phyloP scores from a whole-genome alignment of 2,329 filamentous ascomycete species.

The Fusarium beomiforme region DNA sequence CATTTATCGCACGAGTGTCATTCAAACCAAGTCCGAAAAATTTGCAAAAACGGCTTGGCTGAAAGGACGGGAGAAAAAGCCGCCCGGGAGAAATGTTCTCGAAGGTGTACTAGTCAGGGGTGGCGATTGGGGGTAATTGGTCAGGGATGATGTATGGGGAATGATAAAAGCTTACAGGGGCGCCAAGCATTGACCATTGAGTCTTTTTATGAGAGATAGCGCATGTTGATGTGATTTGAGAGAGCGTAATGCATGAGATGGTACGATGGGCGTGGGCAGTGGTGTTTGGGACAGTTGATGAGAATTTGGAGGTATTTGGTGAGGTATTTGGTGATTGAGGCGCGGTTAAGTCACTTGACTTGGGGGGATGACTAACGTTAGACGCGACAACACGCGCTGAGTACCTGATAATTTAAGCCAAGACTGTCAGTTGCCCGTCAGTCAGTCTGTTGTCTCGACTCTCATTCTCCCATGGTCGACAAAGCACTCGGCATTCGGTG shows the following conservation, averaged over 20 bases:
- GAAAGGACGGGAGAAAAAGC: background rate
- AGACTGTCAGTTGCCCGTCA: background rate
- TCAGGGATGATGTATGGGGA: background rate
- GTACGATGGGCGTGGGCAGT: constrained; percentile 7
- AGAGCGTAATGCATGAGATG: background rate
- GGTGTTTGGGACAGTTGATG: background rate
- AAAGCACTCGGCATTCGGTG: constrained; percentile 22
- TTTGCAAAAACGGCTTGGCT: constrained; percentile 16
- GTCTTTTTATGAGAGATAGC: constrained; percentile 13
- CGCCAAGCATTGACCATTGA: constrained; percentile 20
- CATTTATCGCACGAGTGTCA: constrained; percentile 19
- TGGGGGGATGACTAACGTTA: background rate
- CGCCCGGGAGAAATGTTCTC: constrained; percentile 31
- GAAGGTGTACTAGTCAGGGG: constrained; percentile 30
- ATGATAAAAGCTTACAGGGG: constrained; percentile 21
- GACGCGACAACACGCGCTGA: background rate
- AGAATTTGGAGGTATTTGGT: no score
- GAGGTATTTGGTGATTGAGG: constrained; percentile 1
- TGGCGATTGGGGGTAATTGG: constrained; percentile 3
- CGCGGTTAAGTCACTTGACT: constrained; percentile 24
- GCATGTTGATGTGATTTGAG: background rate
- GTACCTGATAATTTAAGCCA: background rate
- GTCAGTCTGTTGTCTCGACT: background rate
- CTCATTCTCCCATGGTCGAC: background rate
- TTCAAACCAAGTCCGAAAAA: constrained; percentile 8